Conservation (phyloP, 768 basidiomycete species). For the Kwoniella dejecticola region DNA sequence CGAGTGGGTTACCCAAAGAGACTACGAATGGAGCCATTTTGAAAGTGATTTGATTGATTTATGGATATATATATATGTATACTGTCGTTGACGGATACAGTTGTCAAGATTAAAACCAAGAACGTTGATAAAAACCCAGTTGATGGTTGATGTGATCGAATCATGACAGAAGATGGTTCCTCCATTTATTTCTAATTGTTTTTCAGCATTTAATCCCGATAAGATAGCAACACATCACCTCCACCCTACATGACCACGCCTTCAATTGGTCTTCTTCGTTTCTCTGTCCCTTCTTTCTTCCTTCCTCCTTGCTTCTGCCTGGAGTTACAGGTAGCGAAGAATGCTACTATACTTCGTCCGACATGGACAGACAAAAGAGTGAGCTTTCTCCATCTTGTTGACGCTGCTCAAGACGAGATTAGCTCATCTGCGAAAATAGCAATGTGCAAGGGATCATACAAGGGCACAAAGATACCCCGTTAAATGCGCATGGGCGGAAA, state of each 20-base stretch:
- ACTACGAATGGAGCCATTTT: conserved; percentile 63
- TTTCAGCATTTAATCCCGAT: conserved; percentile 19
- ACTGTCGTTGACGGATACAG: too few species aligned
- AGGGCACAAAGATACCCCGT: conserved; percentile 51
- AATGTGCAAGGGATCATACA: conserved; percentile 50
- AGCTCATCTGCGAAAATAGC: conserved; percentile 10
- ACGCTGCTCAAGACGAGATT: not conserved
- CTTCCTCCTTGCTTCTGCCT: not conserved
- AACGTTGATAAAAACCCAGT: not conserved
- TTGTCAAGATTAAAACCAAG: not conserved
- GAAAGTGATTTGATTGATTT: conserved; percentile 4
- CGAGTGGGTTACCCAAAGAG: conserved; percentile 92
- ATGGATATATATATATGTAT: not conserved
- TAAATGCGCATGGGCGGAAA: conserved; percentile 46
- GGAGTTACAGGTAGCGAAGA: not conserved
- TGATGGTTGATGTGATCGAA: not conserved
- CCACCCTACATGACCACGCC: conserved; percentile 1
- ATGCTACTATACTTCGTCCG: conserved; percentile 44
- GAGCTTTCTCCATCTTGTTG: conserved; percentile 4
- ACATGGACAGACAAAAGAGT: conserved; percentile 50
- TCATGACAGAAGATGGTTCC: not conserved
- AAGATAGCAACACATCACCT: not conserved
- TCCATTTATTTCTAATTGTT: conserved; percentile 2
- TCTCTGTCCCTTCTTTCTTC: not conserved
- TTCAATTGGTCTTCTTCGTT: not conserved